Evolutionary conservation across 768 basidiomycete species (phyloP), one percentile per base, ranked within the genome.

Genomic region (Kwoniella botswanensis): DNA sequence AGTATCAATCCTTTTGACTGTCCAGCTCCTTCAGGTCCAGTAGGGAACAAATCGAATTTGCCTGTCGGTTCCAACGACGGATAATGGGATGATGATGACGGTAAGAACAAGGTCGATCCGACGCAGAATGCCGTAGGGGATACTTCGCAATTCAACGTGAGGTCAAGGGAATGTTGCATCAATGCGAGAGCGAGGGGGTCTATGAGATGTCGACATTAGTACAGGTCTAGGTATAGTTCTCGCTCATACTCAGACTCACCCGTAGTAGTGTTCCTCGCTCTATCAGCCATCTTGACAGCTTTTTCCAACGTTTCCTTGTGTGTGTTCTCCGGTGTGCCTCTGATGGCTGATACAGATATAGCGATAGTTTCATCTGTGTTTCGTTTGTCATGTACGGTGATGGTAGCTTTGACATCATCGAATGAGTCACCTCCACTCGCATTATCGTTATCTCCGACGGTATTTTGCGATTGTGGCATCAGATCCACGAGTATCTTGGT

Each of bases 1-100:
- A 98, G 83, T 56, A 92, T 84, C 65, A 89, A 84, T 3, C 82
- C 82, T n/a, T 53, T 13, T 11, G 22, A 41, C 9, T 53, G 43
- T n/a, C 17, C 50, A 18, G 6, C 35, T 41, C 11, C 63, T 22
- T 42, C 6, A 2, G 65, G 43, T 17, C 60, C 9, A 13, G 50
- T 18, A 54, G 71, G 58, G 71, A 79, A 79, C 12, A 68, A 13
- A 22, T 63, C 55, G 67, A 77, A 82, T 52, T 63, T 68, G 59
- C 50, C 50, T 41, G 69, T 75, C 7, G 70, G 63, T 35, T 57
- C 35, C 12, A 82, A 73, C 0, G 68, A 3, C 9, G 46, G 18
- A 53, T 71, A 76, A 44, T 71, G 66, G 17, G 59, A 0, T 2
- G 79, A 78, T 4, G 76, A 53, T 11, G 71, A 65, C 26, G 82